Base-by-base conservation (phyloP, 345 rosid species). In the Gossypium rotundifolium region DNA sequence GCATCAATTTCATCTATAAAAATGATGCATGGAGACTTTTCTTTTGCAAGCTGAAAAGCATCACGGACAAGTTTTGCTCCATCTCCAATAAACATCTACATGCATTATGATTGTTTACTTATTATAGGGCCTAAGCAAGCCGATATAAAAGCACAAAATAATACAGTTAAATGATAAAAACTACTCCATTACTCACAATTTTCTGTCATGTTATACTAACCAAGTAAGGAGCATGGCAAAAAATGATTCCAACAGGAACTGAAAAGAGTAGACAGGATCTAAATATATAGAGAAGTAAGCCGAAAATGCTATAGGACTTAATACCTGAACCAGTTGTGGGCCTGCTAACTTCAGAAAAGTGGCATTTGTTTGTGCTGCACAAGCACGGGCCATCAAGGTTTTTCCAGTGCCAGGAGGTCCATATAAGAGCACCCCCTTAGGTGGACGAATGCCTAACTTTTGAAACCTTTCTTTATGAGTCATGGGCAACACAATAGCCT, bases 21-120 rank as follows among this genome's bases (percentile, higher is more conserved):
- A 78, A 96, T 96, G 81, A 96, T 96, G 86, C 99, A 96, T 3
- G 99, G 99, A 65, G 99, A 95, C 79, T 96, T 96, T 82, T 96
- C 99, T 79, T 96, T 96, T 27, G 99, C 99, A 38, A 93, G 97
- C 75, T 89, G 99, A 84, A 96, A 96, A 33, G 99, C 98, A 90
- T 96, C 99, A 20, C 99, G 97, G n/a, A 96, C 99, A 82, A 96
- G 97, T 81, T 96, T 96, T 63, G 99, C 99, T 80, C 99, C 99
- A 63, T 96, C 99, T 76, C 99, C 99, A 67, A 96, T 93, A 81
- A 96, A 96, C 99, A 96, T 96, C 99, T 93, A 80, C 67, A 88
- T 17, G 61, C 12, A 80, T 62, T 61, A 55, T 57, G 65, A 51
- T 20, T 9, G 9, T 9, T 46, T 73, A 61, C 55, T 40, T 67